Base-by-base conservation (phyloP, 352 stramenopile species). In the Phytophthora hibernalis region DNA sequence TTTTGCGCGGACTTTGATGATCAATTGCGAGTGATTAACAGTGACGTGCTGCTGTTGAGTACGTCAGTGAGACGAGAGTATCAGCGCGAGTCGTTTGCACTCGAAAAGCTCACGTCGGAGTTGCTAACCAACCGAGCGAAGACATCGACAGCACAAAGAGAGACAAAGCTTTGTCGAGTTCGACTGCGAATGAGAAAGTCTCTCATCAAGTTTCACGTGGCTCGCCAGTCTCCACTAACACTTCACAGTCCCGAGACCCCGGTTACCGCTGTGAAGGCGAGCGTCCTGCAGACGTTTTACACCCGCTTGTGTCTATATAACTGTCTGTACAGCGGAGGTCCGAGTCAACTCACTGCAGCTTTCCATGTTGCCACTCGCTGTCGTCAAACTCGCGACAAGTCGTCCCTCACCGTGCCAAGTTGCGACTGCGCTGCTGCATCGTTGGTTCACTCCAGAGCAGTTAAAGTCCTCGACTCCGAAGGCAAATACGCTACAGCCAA, bases 401-500 rank as follows among this genome's bases (percentile, higher is more conserved):
- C 37, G 11, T 55, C 33, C 33, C n/a, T 22, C 65, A 71, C 28
- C 58, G 53, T 21, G 18, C 35, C 20, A 61, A 70, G 40, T 31
- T 74, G 12, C 65, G 42, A 49, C 33, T 48, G 11, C 65, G 58
- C 22, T 68, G 42, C 26, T 18, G 13, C 1, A 8, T 61, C 54
- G 9, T 65, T 51, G 38, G 42, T 54, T 65, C 38, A 15, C 30
- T 20, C 20, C 4, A 48, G 37, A 44, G 71, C 74, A 4, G 10
- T 44, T 11, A 18, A 40, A 31, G n/a, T 87, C 21, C 53, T 80
- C 0, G 45, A 71, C 16, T 56, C 20, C 6, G 77, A 87, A 37
- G 77, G 77, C 16, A 87, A 87, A 53, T 89, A 77, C 56, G 77
- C 62, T 1, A 56, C 78, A 31, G 77, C 73, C 3, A 86, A 89